Percentiles rank a stretch among this genome's conserved stretches.
Evolutionary conservation across 2,329 filamentous ascomycete species (phyloP).

Genomic region (Cryphonectria japonica): DNA sequence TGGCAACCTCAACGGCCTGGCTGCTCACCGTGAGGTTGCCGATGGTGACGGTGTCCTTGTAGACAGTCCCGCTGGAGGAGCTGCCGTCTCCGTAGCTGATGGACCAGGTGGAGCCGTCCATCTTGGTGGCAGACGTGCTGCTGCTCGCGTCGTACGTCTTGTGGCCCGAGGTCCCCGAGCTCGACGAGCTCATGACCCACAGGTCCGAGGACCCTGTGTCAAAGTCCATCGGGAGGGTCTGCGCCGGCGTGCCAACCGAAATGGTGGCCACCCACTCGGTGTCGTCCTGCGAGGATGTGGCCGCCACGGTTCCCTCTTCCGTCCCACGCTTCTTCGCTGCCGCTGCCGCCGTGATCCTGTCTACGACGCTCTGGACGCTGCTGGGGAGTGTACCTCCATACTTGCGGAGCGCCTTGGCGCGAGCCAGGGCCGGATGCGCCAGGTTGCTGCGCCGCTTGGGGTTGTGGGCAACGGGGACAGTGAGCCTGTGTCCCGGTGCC

Average conservation of each 20-base stretch:
- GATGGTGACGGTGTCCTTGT: constrained; percentile 36
- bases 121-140: constrained; percentile 33
- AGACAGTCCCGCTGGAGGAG: constrained; percentile 36
- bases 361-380: constrained; percentile 27
- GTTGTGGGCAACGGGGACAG: constrained; percentile 28
- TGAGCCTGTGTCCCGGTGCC: constrained; percentile 18
- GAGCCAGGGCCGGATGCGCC: constrained; percentile 30
- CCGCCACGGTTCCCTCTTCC: constrained; percentile 21
- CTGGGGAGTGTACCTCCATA: constrained; percentile 28
- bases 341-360: constrained; percentile 19
- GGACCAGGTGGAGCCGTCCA: constrained; percentile 35
- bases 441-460: constrained; percentile 21
- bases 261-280: constrained; percentile 25
- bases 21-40: constrained; percentile 35
- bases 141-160: constrained; percentile 35
- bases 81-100: constrained; percentile 39
- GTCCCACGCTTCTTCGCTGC: constrained; percentile 19
- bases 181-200: constrained; percentile 36
- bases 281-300: constrained; percentile 16
- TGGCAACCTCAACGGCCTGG: constrained; percentile 40
- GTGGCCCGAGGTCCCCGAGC: constrained; percentile 33
- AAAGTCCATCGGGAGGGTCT: constrained; percentile 48
- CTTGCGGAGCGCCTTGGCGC: constrained; percentile 31
- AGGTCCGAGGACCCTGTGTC: constrained; percentile 52
- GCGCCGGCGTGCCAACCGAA: constrained; percentile 34